A percentile compares a stretch with the other conserved stretches of the same genome.
Evolutionary conservation across 2,329 filamentous ascomycete genomes (phyloP).

Genomic region (Colletotrichum sp.): DNA sequence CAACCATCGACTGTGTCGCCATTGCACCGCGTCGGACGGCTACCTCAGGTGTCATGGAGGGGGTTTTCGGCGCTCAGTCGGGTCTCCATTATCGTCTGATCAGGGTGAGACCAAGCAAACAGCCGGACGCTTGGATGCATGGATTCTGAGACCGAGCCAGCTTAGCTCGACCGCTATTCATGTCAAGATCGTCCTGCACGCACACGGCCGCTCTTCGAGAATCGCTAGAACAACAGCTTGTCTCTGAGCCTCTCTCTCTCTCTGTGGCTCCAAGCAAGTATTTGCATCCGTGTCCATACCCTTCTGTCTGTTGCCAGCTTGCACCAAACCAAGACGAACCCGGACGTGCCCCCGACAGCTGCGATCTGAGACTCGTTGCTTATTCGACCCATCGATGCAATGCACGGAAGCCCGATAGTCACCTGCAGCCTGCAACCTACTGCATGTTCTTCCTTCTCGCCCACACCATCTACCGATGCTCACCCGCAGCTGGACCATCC

Average conservation of each 20-base stretch:
- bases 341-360: background rate
- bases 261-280: background rate
- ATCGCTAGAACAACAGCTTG: slow-evolving; percentile 8
- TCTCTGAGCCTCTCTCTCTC: background rate
- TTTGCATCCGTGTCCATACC: background rate
- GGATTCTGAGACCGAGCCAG: slow-evolving; percentile 2
- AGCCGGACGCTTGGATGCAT: slow-evolving; percentile 1
- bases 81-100: background rate
- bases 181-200: background rate
- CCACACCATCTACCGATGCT: background rate
- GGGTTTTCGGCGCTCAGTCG: background rate
- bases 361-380: background rate
- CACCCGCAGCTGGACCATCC: background rate
- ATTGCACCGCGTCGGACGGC: background rate
- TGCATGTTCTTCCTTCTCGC: background rate
- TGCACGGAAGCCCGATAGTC: background rate
- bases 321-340: background rate
- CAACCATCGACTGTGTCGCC: background rate
- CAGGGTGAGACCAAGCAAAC: background rate
- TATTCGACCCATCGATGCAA: background rate
- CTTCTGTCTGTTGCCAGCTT: background rate
- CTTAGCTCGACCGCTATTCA: slow-evolving; percentile 12
- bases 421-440: background rate
- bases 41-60: background rate
- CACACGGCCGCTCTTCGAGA: slow-evolving; percentile 4